Percentiles rank a stretch among this genome's conserved stretches.
Conservation (phyloP, 2,329 filamentous ascomycete species). For the Xylariaceae sp. region DNA sequence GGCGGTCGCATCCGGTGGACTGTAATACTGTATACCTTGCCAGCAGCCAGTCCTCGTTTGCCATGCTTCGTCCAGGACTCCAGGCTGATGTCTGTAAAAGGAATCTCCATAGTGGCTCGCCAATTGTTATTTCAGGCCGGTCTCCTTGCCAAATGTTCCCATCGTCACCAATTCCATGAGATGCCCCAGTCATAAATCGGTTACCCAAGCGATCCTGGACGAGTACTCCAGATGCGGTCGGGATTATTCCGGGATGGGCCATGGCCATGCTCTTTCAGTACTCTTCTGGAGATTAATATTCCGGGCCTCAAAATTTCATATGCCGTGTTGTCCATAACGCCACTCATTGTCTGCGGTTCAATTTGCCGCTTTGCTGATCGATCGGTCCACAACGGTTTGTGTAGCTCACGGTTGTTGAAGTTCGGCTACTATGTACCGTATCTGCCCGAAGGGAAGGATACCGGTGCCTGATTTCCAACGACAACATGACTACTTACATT, state of each 20-base stretch:
- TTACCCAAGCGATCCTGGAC: slow-evolving; percentile 7
- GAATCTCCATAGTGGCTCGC: slow-evolving; percentile 8
- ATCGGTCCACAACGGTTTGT: slow-evolving; percentile 8
- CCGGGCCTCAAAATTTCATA: slow-evolving; percentile 11
- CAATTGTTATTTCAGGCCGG: neutral
- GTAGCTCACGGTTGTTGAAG: slow-evolving; percentile 1
- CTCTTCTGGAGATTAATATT: slow-evolving; percentile 7
- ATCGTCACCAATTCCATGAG: slow-evolving; percentile 8
- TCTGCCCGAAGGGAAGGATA: no score
- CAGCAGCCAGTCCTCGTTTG: no score
- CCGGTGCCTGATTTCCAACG: no score
- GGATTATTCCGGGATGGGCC: slow-evolving; percentile 4
- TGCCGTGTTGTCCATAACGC: slow-evolving; percentile 1
- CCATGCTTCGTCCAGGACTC: no score
- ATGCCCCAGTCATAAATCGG: slow-evolving; percentile 12
- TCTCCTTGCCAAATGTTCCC: slow-evolving; percentile 3
- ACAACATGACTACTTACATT: no score
- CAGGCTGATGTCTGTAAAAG: slow-evolving; percentile 10
- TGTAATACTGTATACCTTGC: no score
- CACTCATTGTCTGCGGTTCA: neutral
- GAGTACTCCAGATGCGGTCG: slow-evolving; percentile 10
- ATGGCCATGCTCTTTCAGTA: neutral
- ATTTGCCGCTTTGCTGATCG: slow-evolving; percentile 4
- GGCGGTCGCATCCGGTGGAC: no score
- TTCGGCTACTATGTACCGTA: no score